Conservation (phyloP, 176 grass and related monocot species). For the Raddia distichophylla region DNA sequence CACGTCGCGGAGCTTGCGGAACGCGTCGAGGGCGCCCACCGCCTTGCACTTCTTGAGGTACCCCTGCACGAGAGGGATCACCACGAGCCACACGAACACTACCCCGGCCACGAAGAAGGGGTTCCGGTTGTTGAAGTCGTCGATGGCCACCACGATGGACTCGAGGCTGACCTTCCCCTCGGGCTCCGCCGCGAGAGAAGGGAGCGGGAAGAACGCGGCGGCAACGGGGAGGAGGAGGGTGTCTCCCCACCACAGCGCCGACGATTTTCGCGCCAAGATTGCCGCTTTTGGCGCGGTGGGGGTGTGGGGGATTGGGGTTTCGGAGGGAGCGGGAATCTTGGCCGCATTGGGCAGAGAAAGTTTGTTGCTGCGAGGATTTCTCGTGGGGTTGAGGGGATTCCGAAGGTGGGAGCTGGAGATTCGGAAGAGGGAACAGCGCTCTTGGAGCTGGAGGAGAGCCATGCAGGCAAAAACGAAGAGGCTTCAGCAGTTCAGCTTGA, state of each 20-base stretch:
- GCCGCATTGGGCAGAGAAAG: constrained; percentile 29
- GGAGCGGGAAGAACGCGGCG: constrained; percentile 42
- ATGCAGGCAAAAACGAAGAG: constrained; percentile 34
- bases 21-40: constrained; percentile 81
- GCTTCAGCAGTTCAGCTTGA: constrained; percentile 23
- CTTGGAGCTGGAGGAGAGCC: constrained; percentile 54
- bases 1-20: constrained; percentile 75
- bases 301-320: neutral
- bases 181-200: constrained; percentile 51
- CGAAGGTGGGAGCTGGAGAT: constrained; percentile 30
- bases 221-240: constrained; percentile 40
- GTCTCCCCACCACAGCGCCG: constrained; percentile 12
- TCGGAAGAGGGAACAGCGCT: constrained; percentile 45
- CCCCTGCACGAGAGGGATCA: constrained; percentile 72
- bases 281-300: neutral
- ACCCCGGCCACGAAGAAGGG: constrained; percentile 83
- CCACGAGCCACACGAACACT: constrained; percentile 79
- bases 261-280: constrained; percentile 23
- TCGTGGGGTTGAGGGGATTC: neutral
- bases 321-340: neutral
- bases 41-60: constrained; percentile 86
- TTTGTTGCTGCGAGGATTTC: constrained; percentile 7
- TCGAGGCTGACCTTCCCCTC: constrained; percentile 86
- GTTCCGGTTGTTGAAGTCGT: constrained; percentile 91
- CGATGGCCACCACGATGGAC: constrained; percentile 64